phyloP scores from a whole-genome alignment of 2,329 filamentous ascomycete genomes.

The Ophiocordyceps sinensis region DNA sequence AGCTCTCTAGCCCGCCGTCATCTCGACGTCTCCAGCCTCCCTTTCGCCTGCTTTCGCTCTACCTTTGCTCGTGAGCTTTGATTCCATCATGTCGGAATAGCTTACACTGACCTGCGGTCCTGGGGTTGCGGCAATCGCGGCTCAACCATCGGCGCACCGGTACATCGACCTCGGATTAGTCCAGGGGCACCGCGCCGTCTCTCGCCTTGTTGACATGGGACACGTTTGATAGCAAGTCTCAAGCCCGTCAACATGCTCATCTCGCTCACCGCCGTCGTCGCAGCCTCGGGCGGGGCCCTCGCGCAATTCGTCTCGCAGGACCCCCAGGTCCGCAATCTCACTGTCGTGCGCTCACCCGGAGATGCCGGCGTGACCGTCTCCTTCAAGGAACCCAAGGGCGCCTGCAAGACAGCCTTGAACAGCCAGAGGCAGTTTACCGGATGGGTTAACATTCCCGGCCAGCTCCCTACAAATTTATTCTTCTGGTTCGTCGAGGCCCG shows the following conservation, averaged over 20 bases:
- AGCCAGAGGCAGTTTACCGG: constrained; percentile 57
- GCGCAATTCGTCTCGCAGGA: constrained; percentile 21
- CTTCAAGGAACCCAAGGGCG: constrained; percentile 47
- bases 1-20: no score
- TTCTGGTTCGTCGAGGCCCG: constrained; percentile 36
- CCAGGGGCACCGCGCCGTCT: no score
- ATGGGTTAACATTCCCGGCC: constrained; percentile 48
- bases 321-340: constrained; percentile 25
- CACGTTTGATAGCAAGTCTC: neutral
- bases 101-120: no score
- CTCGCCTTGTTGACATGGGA: neutral
- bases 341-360: constrained; percentile 45
- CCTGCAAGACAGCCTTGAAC: constrained; percentile 49
- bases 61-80: no score
- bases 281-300: constrained; percentile 4
- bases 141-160: no score
- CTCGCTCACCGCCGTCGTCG: constrained; percentile 6
- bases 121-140: no score
- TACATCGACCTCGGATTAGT: no score
- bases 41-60: no score
- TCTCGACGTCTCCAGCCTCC: no score
- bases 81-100: no score
- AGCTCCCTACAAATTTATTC: constrained; percentile 35
- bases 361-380: constrained; percentile 50
- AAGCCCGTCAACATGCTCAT: constrained; percentile 4